Evolutionary conservation across 2,329 filamentous ascomycete genomes (phyloP).

Genomic region (Botrytis fabae): DNA sequence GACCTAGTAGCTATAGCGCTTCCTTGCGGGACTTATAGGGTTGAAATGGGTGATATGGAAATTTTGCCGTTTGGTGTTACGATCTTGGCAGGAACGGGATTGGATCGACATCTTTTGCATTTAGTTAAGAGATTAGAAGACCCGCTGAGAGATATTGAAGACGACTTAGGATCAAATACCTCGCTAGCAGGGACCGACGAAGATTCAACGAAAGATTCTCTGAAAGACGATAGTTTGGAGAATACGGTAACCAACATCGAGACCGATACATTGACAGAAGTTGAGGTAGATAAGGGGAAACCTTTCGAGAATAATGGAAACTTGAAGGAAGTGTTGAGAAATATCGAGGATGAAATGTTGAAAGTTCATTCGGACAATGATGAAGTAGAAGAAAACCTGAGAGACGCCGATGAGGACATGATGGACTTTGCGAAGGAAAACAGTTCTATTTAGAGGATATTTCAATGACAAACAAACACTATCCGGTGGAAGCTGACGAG

Average conservation of each 20-base stretch:
- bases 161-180: conserved; percentile 11
- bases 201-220: neutral
- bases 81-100: conserved; percentile 44
- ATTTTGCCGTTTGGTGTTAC: conserved; percentile 49
- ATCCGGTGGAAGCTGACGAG: neutral
- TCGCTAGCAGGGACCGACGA: neutral
- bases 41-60: conserved; percentile 23
- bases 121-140: conserved; percentile 39
- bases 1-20: conserved; percentile 50
- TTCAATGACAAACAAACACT: neutral
- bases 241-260: neutral
- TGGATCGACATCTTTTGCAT: conserved; percentile 45
- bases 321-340: neutral
- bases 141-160: conserved; percentile 27
- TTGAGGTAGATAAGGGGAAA: neutral
- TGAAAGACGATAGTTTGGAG: neutral
- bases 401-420: neutral
- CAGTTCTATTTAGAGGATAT: neutral
- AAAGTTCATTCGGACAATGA: neutral
- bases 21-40: conserved; percentile 34
- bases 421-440: neutral
- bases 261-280: neutral
- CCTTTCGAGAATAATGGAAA: neutral
- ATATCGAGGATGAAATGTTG: neutral
- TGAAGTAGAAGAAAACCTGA: neutral